phyloP scores from a whole-genome alignment of 345 rosid species.

The Barbarea vulgaris region DNA sequence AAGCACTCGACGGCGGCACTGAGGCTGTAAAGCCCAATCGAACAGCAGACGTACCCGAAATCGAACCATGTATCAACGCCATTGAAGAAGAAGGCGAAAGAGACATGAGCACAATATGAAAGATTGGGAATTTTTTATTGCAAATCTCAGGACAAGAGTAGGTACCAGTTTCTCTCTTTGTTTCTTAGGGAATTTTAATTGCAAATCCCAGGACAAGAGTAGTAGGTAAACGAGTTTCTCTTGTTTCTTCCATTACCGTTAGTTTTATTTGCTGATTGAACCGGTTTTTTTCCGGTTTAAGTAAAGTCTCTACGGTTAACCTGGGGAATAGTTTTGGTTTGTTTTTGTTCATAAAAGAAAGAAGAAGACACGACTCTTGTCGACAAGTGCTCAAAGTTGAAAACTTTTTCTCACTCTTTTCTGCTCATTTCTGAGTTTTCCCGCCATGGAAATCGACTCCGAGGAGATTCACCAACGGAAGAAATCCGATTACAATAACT shows the following conservation, averaged over 20 bases:
- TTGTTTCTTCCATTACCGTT: background rate
- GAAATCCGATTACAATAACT: constrained; percentile 50
- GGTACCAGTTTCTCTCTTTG: no score
- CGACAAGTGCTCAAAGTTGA: constrained; percentile 28
- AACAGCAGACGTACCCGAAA: constrained; percentile 38
- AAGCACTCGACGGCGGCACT: constrained; percentile 25
- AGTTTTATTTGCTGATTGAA: background rate
- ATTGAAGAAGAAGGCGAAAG: constrained; percentile 36
- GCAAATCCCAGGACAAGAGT: constrained; percentile 3
- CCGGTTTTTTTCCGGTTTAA: constrained; percentile 29
- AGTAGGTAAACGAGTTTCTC: constrained; percentile 1
- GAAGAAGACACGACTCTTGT: constrained; percentile 6
- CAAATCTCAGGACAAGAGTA: constrained; percentile 3
- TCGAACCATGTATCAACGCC: constrained; percentile 48
- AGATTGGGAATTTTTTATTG: constrained; percentile 11
- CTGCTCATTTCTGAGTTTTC: constrained; percentile 16
- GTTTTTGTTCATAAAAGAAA: background rate
- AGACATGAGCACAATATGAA: background rate
- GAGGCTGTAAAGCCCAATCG: constrained; percentile 36
- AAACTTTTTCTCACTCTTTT: background rate
- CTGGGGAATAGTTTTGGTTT: background rate
- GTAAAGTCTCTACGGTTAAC: background rate
- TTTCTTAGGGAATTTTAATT: constrained; percentile 4
- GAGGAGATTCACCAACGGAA: constrained; percentile 53
- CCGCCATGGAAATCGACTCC: constrained; percentile 62